Evolutionary conservation across 768 basidiomycete species (phyloP).

Genomic region (Leucocoprinus birnbaumii): DNA sequence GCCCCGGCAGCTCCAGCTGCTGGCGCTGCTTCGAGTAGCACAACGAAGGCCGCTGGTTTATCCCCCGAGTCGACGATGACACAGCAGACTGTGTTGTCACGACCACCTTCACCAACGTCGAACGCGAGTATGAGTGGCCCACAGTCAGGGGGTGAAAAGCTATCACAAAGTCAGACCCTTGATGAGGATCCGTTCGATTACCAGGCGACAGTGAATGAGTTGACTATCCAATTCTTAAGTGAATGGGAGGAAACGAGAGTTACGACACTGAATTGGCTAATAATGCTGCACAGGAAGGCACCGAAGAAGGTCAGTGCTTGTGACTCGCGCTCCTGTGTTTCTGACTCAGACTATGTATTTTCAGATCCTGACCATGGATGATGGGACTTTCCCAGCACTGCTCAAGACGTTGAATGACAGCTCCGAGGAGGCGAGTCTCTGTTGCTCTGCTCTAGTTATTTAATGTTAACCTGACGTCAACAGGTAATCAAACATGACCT

Average conservation of each 20-base stretch:
- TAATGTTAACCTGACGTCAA: conserved; percentile 9
- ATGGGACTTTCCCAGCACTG: conserved; percentile 93
- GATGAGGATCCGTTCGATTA: conserved; percentile 82
- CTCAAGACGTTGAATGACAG: conserved; percentile 95
- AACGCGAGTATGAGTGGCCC: conserved; percentile 27
- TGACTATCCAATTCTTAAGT: conserved; percentile 92
- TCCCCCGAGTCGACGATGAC: conserved; percentile 33
- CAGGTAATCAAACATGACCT: conserved; percentile 96
- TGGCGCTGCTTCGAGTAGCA: neutral
- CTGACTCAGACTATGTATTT: neutral
- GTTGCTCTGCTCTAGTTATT: neutral
- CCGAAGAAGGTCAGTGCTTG: conserved; percentile 74
- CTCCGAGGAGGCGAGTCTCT: conserved; percentile 76
- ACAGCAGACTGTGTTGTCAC: conserved; percentile 35
- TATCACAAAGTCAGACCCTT: conserved; percentile 18
- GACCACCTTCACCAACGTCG: conserved; percentile 64
- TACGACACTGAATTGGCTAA: conserved; percentile 94
- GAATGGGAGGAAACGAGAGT: conserved; percentile 97
- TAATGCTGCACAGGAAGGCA: conserved; percentile 98
- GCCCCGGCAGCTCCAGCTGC: conserved; percentile 24
- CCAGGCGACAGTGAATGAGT: conserved; percentile 85
- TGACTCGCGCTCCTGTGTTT: neutral
- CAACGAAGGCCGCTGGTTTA: neutral
- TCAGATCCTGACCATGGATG: conserved; percentile 93
- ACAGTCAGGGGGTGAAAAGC: neutral